Conservation (phyloP, 1,284 basidiomycete genomes). For the Irpex sp. region DNA sequence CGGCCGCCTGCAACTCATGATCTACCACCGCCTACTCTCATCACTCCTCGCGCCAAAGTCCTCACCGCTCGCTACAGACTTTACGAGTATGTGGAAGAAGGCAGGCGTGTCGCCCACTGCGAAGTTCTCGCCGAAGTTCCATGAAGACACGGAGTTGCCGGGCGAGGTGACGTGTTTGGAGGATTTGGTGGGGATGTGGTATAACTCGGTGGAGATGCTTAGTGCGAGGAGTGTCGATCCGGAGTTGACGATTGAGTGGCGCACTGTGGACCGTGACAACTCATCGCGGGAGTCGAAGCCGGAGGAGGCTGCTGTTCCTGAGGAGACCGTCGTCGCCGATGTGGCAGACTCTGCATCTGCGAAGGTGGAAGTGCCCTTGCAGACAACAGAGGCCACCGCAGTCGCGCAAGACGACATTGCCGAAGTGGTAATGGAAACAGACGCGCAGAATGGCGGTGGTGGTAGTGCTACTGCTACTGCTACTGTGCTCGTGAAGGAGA, state of each 20-base stretch:
- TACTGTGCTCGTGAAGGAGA: neutral
- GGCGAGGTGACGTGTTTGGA: slow-evolving; percentile 21
- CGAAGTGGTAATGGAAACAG: neutral
- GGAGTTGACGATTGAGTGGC: slow-evolving; percentile 46
- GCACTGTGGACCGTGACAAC: slow-evolving; percentile 16
- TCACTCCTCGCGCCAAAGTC: slow-evolving; percentile 37
- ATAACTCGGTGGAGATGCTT: slow-evolving; percentile 25
- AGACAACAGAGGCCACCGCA: no score
- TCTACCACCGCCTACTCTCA: slow-evolving; percentile 72
- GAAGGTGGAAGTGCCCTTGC: no score
- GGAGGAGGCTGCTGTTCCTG: neutral
- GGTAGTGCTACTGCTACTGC: neutral
- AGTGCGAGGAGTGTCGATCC: slow-evolving; percentile 33
- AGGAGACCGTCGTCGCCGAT: no score
- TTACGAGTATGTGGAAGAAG: slow-evolving; percentile 48
- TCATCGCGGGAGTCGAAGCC: neutral
- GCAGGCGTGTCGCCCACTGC: slow-evolving; percentile 40
- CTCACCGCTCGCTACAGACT: slow-evolving; percentile 38
- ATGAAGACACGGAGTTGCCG: slow-evolving; percentile 41
- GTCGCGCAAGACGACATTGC: neutral
- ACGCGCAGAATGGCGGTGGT: neutral
- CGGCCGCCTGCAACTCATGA: slow-evolving; percentile 77
- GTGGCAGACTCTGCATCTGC: no score
- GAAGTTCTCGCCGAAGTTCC: slow-evolving; percentile 52
- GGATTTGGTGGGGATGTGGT: slow-evolving; percentile 29